Conservation (phyloP, 129 eudicot genomes). For the Flaveria ramosissima region DNA sequence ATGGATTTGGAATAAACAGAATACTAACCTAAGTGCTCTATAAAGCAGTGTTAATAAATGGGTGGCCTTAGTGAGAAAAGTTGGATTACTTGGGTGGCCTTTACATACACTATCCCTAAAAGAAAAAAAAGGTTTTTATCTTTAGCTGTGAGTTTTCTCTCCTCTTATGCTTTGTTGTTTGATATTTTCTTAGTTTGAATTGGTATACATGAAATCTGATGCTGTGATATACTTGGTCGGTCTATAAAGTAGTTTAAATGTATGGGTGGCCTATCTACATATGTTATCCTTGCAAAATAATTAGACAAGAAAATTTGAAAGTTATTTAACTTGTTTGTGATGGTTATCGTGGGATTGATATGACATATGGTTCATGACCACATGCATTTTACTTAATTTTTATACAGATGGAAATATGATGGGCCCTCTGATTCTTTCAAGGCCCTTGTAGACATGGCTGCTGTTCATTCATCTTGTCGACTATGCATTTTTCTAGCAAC, state of each 20-base stretch:
- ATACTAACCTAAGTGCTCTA: not conserved
- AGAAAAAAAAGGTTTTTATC: not conserved
- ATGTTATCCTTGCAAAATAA: not conserved
- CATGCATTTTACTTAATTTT: constrained; percentile 11
- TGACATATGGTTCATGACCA: not conserved
- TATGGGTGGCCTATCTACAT: not conserved
- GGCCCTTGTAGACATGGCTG: constrained; percentile 98
- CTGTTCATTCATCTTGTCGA: constrained; percentile 97
- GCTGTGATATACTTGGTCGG: not conserved
- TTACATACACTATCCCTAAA: not conserved
- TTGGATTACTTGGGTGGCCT: not conserved
- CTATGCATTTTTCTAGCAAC: constrained; percentile 86
- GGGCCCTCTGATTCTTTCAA: constrained; percentile 97
- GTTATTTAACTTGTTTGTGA: not conserved
- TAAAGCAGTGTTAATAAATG: not conserved
- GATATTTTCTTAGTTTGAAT: not conserved
- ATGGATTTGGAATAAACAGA: not conserved
- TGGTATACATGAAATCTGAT: not conserved
- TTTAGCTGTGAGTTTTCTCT: not conserved
- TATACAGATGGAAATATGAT: constrained; percentile 82
- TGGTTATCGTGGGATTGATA: constrained; percentile 1
- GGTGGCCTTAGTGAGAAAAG: not conserved
- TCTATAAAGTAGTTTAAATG: too few species aligned
- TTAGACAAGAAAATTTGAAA: not conserved
- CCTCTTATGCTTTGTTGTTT: not conserved